Evolutionary conservation across 352 stramenopile species (phyloP).

Genomic region (Globisporangium barbulae): DNA sequence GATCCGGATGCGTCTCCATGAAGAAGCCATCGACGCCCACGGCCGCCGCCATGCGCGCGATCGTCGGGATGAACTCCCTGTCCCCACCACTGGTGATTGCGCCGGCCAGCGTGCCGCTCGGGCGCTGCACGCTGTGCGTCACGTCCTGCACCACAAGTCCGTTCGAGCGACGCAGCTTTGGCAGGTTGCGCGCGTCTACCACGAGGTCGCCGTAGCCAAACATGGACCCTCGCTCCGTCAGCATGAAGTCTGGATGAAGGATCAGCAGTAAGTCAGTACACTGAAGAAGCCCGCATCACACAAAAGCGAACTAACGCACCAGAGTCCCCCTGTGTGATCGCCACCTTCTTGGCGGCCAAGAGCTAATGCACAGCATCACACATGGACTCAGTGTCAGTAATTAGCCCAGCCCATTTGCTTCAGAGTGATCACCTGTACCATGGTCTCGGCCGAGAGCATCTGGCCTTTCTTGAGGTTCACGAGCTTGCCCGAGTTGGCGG

Average conservation of each 20-base stretch:
- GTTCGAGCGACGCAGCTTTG: constrained; percentile 54
- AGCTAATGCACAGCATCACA: constrained; percentile 30
- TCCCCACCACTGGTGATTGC: constrained; percentile 61
- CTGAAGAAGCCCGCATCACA: too few species aligned
- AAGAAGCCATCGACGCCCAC: constrained; percentile 89
- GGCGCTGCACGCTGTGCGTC: constrained; percentile 81
- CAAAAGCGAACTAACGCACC: constrained; percentile 17
- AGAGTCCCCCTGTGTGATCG: constrained; percentile 47
- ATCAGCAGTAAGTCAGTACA: constrained; percentile 3
- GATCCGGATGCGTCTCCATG: constrained; percentile 85
- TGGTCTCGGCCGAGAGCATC: constrained; percentile 83
- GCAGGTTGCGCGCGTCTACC: constrained; percentile 79
- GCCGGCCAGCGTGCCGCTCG: constrained; percentile 36
- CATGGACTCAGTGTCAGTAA: not conserved
- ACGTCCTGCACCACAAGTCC: constrained; percentile 84
- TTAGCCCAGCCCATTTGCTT: not conserved
- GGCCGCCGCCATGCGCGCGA: constrained; percentile 78
- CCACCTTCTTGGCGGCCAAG: constrained; percentile 70
- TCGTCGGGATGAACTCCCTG: constrained; percentile 82
- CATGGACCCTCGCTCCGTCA: constrained; percentile 86
- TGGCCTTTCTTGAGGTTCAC: constrained; percentile 90
- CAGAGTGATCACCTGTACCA: constrained; percentile 30
- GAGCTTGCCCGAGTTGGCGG: constrained; percentile 64
- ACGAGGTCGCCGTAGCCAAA: constrained; percentile 88
- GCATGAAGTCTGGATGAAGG: constrained; percentile 53